Evolutionary conservation across 768 basidiomycete species (phyloP), one percentile per base, ranked within the genome.

Genomic region (Lactarius vividus): DNA sequence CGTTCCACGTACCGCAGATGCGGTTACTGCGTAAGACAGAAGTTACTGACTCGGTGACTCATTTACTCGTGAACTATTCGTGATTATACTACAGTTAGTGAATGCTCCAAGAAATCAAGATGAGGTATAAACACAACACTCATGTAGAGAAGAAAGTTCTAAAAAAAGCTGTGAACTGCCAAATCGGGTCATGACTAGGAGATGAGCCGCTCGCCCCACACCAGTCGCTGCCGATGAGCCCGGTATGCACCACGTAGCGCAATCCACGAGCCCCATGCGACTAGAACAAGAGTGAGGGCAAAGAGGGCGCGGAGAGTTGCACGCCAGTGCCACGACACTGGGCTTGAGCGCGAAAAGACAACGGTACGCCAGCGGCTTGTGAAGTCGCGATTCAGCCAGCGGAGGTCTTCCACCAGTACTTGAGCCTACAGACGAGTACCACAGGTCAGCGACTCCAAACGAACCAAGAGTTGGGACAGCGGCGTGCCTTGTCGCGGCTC

Each of bases 121-220:
- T 56, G 31, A 42, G 64, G 59, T 61, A 61, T 61, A 49, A 13
- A 29, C 33, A 33, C 33, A 26, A 55, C n/a, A 26, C 39, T 46
- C 39, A 16, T 29, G 49, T 44, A 31, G 54, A 44, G 39, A 10
- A 33, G 4, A 44, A 18, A 7, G 13, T 26, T 13, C 49, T 23
- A 29, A n/a, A 18, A 18, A n/a, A 6, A 35, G 11, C 11, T 1
- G 11, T 37, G 33, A 31, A 7, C 9, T 46, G 20, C 59, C 49
- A 31, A 42, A 26, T 39, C 33, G 37, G 9, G 26, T 1, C 3
- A 4, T 4, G 53, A 31, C 37, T 40, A 92, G 52, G 86, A 88
- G 83, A 92, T 88, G 66, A 92, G 78, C 62, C 85, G 83, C 72
- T 90, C 89, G 62, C 91, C 91, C 89, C 89, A 92, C 11, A 92